Evolutionary conservation across 306 rosid genomes (phyloP), one percentile per base, ranked within the genome.

Genomic region (Lathyrus aphaca): DNA sequence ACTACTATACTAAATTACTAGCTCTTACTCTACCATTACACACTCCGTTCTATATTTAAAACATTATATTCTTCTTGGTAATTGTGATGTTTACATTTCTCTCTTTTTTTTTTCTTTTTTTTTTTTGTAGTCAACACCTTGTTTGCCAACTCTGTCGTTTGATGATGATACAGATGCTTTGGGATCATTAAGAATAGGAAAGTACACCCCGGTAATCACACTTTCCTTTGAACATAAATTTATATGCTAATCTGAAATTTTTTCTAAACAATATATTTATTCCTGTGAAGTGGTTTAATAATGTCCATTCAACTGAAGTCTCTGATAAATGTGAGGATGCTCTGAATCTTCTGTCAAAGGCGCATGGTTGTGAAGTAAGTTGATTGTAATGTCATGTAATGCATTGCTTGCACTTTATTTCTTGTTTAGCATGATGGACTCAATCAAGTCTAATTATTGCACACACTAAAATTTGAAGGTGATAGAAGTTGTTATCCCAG

Each of bases 321-420:
- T 90, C 94, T 63, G 88, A 84, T 76, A 87, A 76, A 76, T 81
- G 97, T 77, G 97, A 88, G 69, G 97, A 93, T 72, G 88, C 84
- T 80, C 92, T 93, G 54, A 71, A 73, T 74, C 76, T 74, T 64
- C 78, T 93, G 77, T 71, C 80, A 44, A 84, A 82, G 82, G 63
- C 63, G 3, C 86, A 93, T 71, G 91, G 96, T 75, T 93, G 96
- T 81, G 78, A 87, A 79, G 97, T 93, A 86, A 88, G 90, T 82
- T 72, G 57, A 72, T 82, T 43, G 43, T 29, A 21, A 40, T 69
- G 23, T 38, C 29, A 53, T 42, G 69, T 19, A 61, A 25, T 43
- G 35, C 46, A 49, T 61, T 68, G 16, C 62, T 69, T 67, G 42
- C 39, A 46, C 17, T 73, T 21, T 32, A 56, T 74, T 65, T 51